A percentile compares a stretch with the other conserved stretches of the same genome.
These are phyloP conservation scores for Podospora anserina DNA, from an alignment of 495 filamentous ascomycete species.

Conservation along the genomic window DNA sequence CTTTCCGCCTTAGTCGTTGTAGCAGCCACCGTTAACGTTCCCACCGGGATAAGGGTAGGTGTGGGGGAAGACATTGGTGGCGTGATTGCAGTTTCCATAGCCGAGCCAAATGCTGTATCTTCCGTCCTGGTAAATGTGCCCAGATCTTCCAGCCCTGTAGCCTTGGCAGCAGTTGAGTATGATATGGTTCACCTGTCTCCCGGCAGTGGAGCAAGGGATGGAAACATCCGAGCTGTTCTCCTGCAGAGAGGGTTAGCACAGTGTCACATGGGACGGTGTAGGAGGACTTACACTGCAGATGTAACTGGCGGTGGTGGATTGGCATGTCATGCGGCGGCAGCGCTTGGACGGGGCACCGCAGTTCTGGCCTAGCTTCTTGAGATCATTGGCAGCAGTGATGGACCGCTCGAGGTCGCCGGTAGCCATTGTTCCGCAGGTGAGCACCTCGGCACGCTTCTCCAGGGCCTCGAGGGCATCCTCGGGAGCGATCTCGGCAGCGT, in stretches of 20 bases:
- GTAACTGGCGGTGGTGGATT: not conserved
- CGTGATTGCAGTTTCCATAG: conserved; percentile 2
- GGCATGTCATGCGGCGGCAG: conserved; percentile 5
- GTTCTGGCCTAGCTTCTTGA: not conserved
- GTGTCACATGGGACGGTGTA: too few species aligned
- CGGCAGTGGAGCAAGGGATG: not conserved
- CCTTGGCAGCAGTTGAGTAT: not conserved
- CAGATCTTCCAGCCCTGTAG: not conserved
- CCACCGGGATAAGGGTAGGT: not conserved
- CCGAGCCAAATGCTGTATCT: not conserved
- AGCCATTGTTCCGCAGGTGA: not conserved
- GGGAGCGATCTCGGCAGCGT: not conserved
- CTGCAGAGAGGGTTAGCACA: not conserved
- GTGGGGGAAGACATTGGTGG: not conserved
- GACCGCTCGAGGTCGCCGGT: not conserved
- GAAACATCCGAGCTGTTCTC: not conserved
- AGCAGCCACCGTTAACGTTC: not conserved
- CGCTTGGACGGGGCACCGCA: not conserved
- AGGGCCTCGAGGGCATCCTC: not conserved
- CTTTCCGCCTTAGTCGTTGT: not conserved
- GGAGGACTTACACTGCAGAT: not conserved
- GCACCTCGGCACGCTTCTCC: not conserved
- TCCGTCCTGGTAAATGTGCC: conserved; percentile 2
- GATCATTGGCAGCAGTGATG: not conserved
- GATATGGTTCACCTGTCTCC: not conserved